Evolutionary conservation across 306 rosid species (phyloP), one percentile per base, ranked within the genome.

Genomic region (Hippophae rhamnoides): DNA sequence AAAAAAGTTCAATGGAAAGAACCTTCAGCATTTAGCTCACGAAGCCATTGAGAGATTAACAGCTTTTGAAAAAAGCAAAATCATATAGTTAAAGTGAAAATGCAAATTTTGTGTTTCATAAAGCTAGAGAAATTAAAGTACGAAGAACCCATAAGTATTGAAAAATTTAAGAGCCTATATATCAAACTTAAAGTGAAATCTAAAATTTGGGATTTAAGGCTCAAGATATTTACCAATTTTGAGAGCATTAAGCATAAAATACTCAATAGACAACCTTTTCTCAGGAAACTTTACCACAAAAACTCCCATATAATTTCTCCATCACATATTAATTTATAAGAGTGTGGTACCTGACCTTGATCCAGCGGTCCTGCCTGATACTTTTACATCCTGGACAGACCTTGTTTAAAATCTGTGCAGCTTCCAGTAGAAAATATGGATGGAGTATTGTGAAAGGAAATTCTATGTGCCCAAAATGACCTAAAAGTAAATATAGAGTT

Each of bases 341-440:
- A 67, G 62, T 52, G 76, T 63, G 74, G 65, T 72, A 71, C 70
- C 88, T 78, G 79, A 88, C 99, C 99, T 92, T 85, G 67, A 40
- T 54, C 82, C 72, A 52, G 42, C 70, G 57, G 49, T 81, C 75
- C 48, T 66, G 72, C 59, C 82, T 84, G 46, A 80, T 67, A 62
- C 82, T 66, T 77, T 88, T 88, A 79, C 99, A 93, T 54, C 66
- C 89, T 6, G 95, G 90, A 61, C 99, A 93, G 66, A 93, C 76
- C 65, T 74, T 79, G 78, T 93, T 89, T 74, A 93, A 72, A 65
- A 93, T 83, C 52, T 77, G 78, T n/a, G 75, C 81, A 64, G 82
- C 83, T 81, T 93, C 95, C 40, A 94, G 69, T 52, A 86, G 71
- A 76, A 73, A 88, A 68, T 88, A 88, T 4, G 94, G 99, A 69